Evolutionary conservation across 345 rosid genomes (phyloP), one percentile per base, ranked within the genome.

Genomic region (Toxicodendron radicans): DNA sequence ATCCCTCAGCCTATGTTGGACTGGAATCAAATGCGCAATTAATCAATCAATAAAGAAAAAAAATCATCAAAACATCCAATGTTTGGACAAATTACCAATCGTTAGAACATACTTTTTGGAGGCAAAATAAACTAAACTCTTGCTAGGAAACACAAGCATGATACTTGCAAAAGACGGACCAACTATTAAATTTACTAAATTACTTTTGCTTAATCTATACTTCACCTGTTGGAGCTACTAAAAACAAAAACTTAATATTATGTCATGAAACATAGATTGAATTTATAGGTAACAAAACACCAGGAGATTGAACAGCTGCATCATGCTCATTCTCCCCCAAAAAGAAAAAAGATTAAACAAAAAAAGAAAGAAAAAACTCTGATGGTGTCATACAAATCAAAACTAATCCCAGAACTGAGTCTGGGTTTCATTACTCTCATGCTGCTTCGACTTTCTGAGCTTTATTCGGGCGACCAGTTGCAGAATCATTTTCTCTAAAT

Each of bases 381-480:
- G 33, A 7, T 46, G 14, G 17, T 62, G 58, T 72, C 49, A 0
- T 48, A n/a, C 69, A 72, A 58, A 5, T 38, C 43, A 38, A 72
- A 72, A 72, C 20, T 61, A 33, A 23, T 35, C 62, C 68, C 41
- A 23, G 11, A 63, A 73, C 18, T 51, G 60, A 9, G 52, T 20
- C 38, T 12, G 7, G 76, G 7, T 57, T 51, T 5, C 17, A 32
- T 43, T 58, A 48, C 21, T 73, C 67, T 71, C 54, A 54, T 23
- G 35, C 49, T 56, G 76, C 80, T 68, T 73, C 78, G 63, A 76
- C 76, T 83, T 86, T 93, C 72, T 76, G 94, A 75, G 83, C 76
- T 86, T 95, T 95, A 75, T 85, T 85, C 24, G 86, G 86, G 64
- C 94, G 92, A 59, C 87, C 88, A 59, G 77, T 59, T 0, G 66